A percentile compares a stretch with the other conserved stretches of the same genome.
phyloP scores from a whole-genome alignment of 1,139 yeast genomes.

The Lodderomyces metapsilosis region DNA sequence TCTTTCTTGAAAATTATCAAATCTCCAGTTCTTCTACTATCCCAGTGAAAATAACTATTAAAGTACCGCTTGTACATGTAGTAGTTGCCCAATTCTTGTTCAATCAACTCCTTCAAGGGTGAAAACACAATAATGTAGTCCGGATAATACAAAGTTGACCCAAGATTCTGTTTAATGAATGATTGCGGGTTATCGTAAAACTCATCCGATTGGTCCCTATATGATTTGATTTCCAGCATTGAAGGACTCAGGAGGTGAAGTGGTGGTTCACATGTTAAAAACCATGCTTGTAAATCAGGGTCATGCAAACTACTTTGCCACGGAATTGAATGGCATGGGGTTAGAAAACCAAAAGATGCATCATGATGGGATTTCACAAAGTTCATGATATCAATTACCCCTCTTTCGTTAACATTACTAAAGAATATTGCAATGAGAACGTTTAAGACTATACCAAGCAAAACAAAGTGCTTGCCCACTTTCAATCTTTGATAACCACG shows the following conservation, averaged over 20 bases:
- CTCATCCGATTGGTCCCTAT: slow-evolving; percentile 83
- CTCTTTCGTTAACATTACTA: slow-evolving; percentile 73
- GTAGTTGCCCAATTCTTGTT: slow-evolving; percentile 37
- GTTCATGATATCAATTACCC: slow-evolving; percentile 69
- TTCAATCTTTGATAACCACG: slow-evolving; percentile 10
- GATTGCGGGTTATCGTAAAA: slow-evolving; percentile 65
- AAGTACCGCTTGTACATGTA: slow-evolving; percentile 55
- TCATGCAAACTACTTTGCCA: slow-evolving; percentile 85
- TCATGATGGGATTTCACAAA: slow-evolving; percentile 40
- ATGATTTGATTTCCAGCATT: slow-evolving; percentile 33
- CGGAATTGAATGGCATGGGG: slow-evolving; percentile 98
- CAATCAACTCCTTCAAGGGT: slow-evolving; percentile 34
- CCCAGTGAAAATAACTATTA: slow-evolving; percentile 88
- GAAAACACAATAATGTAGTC: slow-evolving; percentile 69
- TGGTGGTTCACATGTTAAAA: slow-evolving; percentile 92
- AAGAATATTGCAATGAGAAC: slow-evolving; percentile 50
- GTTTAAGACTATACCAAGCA: slow-evolving; percentile 31
- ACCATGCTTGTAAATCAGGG: slow-evolving; percentile 55
- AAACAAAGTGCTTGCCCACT: slow-evolving; percentile 4
- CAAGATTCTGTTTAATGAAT: slow-evolving; percentile 39
- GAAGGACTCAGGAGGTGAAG: slow-evolving; percentile 33
- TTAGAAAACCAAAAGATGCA: slow-evolving; percentile 69
- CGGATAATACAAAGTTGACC: slow-evolving; percentile 24
- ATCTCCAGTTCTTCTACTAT: slow-evolving; percentile 75
- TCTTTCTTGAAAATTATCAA: slow-evolving; percentile 52